Evolutionary conservation across 495 filamentous ascomycete species (phyloP), one percentile per base, ranked within the genome.

Genomic region (Corynascus novoguineensis): DNA sequence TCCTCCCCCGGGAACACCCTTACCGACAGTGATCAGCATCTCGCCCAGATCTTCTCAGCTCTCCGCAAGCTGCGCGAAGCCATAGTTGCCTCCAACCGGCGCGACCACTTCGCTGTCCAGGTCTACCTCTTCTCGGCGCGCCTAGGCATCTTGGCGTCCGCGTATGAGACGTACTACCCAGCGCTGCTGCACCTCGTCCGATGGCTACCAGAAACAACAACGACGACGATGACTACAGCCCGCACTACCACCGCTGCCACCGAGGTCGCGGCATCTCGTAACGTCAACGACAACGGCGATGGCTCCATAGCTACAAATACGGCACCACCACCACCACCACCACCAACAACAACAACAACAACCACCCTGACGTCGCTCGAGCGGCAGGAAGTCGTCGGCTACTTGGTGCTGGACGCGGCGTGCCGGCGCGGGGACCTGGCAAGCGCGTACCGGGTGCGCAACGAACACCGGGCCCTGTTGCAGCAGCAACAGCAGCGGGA

Each of bases 51-150:
- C 37, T 67, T 86, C 53, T 79, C 83, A 59, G 87, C 91, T 32
- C 88, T 97, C 71, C 85, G 93, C 53, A 97, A 96, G 69, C 80
- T 98, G 37, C 84, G 93, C 41, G 93, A 98, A 75, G 90, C 83
- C 41, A 82, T 97, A 49, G 83, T 92, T 0, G 86, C 89, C 32
- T 83, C 84, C 19, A 74, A 79, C 34, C 85, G 89, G 28, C 65
- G 70, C 45, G 88, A 92, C 54, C 74, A 77, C 48, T 90, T 90
- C 68, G 81, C 85, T 15, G 76, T 83, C 34, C 83, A 85, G 52
- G 86, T 83, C 27, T 84, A 88, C 64, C 75, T 86, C 49, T 95
- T 96, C 78, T 86, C 86, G 67, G 87, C 92, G 61, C 86, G 90
- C 47, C 75, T 90, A 17, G 83, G 88, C 5, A 89, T 98, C 42